phyloP scores from a whole-genome alignment of 2,329 filamentous ascomycete species.

The Penicillium sp. region DNA sequence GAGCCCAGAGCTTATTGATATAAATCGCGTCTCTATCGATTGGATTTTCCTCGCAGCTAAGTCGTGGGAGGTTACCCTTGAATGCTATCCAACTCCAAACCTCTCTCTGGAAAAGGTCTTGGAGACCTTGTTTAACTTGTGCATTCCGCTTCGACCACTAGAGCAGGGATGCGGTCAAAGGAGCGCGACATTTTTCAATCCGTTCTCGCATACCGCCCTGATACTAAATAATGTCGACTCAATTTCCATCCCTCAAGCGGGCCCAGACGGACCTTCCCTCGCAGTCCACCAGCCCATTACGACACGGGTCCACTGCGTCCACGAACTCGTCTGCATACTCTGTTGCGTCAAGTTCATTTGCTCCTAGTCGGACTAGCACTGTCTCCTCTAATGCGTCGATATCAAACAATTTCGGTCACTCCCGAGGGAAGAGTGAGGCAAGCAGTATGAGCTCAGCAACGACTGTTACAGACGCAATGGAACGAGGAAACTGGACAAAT shows the following conservation, averaged over 20 bases:
- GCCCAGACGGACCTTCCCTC: constrained; percentile 41
- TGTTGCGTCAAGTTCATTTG: constrained; percentile 47
- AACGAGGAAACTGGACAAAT: constrained; percentile 31
- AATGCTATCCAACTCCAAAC: background rate
- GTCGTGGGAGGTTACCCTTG: constrained; percentile 11
- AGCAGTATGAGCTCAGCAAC: constrained; percentile 51
- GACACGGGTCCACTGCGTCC: constrained; percentile 56
- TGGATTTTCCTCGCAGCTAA: background rate
- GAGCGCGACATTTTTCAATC: constrained; percentile 28
- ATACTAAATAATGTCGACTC: constrained; percentile 40
- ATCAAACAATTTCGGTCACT: constrained; percentile 55
- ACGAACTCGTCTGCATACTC: constrained; percentile 55
- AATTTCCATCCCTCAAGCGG: constrained; percentile 37
- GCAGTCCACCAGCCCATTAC: constrained; percentile 47
- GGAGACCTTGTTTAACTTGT: constrained; percentile 5
- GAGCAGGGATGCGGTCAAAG: constrained; percentile 43
- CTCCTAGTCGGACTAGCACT: constrained; percentile 63
- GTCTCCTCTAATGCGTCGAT: constrained; percentile 71
- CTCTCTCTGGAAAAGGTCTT: background rate
- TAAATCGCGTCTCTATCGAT: background rate
- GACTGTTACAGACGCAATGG: constrained; percentile 20
- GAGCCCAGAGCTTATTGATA: background rate
- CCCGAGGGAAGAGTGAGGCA: constrained; percentile 73
- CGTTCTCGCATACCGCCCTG: constrained; percentile 30
- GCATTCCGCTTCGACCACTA: constrained; percentile 26